Evolutionary conservation across 768 basidiomycete species (phyloP).

Genomic region (Holtermannia corniformis): DNA sequence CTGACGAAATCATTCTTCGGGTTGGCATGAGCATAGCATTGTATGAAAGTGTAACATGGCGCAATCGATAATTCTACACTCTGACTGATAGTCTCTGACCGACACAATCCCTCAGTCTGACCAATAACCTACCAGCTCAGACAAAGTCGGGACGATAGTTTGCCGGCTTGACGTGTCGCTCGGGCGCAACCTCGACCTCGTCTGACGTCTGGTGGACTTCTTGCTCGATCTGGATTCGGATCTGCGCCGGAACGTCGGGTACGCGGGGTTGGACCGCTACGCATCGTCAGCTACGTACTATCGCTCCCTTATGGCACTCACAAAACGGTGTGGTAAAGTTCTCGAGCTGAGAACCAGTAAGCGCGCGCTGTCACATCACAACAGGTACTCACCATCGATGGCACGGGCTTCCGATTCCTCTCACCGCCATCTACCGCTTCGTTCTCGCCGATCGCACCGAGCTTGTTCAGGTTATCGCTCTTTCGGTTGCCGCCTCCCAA

Average conservation of each 20-base stretch:
- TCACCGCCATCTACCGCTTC: background rate
- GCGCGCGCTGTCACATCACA: background rate
- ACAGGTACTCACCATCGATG: background rate
- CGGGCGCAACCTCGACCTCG: background rate
- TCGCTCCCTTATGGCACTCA: background rate
- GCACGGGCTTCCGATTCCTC: background rate
- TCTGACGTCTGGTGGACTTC: slow-evolving; percentile 6
- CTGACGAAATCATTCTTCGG: slow-evolving; percentile 50
- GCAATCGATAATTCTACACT: too few relatives aligned
- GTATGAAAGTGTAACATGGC: background rate
- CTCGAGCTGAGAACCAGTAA: slow-evolving; percentile 5
- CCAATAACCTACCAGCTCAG: too few relatives aligned
- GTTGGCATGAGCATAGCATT: background rate
- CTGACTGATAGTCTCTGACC: too few relatives aligned
- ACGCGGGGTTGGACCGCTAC: background rate
- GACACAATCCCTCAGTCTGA: too few relatives aligned
- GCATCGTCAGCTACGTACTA: background rate
- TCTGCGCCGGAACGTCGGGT: slow-evolving; percentile 7
- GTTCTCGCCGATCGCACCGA: background rate
- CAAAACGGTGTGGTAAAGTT: slow-evolving; percentile 21
- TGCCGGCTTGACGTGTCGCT: background rate
- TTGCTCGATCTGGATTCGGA: slow-evolving; percentile 16
- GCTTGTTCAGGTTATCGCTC: background rate
- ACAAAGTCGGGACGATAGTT: background rate
- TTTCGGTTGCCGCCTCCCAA: background rate